phyloP scores from a whole-genome alignment of 495 filamentous ascomycete genomes.

The Schizothecium vesticola region DNA sequence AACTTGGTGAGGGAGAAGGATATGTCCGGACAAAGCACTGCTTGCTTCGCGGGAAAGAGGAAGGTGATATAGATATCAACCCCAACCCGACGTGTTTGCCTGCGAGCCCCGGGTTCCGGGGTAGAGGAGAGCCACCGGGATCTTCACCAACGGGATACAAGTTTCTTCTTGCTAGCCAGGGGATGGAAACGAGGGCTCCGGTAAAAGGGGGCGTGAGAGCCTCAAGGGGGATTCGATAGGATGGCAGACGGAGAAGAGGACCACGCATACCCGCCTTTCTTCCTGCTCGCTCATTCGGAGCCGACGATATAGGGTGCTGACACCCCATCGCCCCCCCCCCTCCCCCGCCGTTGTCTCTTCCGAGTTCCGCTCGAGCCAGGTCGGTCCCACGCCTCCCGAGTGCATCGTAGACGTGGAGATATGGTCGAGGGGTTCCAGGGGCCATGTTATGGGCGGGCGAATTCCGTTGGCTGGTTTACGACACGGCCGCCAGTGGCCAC shows the following conservation, averaged over 20 bases:
- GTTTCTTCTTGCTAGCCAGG: neutral
- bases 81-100: neutral
- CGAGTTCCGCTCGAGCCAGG: neutral
- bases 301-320: neutral
- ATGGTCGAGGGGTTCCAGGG: too few species aligned
- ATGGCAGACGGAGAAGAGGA: neutral
- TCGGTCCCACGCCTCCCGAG: neutral
- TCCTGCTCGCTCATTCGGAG: neutral
- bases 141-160: neutral
- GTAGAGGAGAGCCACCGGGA: neutral
- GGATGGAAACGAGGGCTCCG: neutral
- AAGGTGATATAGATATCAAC: neutral
- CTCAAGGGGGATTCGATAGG: constrained; percentile 7
- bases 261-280: too few species aligned
- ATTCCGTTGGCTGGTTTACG: constrained; percentile 13
- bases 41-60: neutral
- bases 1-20: neutral
- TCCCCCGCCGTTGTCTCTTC: neutral
- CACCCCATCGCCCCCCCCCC: neutral
- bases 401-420: neutral
- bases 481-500: neutral
- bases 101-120: neutral
- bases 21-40: neutral
- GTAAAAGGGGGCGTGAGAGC: neutral
- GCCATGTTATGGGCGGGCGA: neutral